Percentiles rank a stretch among this genome's conserved stretches.
Conservation (phyloP, 768 basidiomycete species). For the Agaricus blazei region DNA sequence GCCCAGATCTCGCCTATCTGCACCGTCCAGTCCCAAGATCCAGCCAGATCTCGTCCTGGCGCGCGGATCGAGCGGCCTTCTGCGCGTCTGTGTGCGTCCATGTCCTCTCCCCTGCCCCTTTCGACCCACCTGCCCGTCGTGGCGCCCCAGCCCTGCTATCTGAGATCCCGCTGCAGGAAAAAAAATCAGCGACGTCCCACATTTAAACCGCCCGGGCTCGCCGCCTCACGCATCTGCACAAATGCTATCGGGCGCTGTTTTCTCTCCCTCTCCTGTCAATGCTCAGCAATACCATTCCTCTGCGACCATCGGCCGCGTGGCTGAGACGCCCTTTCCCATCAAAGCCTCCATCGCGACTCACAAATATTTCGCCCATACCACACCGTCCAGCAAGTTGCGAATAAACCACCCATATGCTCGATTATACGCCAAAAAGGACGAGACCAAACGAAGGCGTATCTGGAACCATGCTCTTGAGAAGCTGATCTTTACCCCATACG, state of each 20-base stretch:
- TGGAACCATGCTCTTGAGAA: conserved; percentile 81
- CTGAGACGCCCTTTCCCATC: neutral
- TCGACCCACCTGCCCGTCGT: neutral
- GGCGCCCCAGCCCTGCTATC: neutral
- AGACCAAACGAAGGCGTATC: conserved; percentile 63
- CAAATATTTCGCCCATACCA: conserved; percentile 8
- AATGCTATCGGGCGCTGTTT: neutral
- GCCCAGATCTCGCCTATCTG: conserved; percentile 7
- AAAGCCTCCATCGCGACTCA: neutral
- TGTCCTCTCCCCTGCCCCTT: neutral
- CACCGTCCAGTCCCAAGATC: neutral
- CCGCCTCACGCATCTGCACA: neutral
- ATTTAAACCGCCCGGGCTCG: neutral
- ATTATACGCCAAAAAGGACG: conserved; percentile 58
- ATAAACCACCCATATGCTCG: conserved; percentile 68
- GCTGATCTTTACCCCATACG: conserved; percentile 58
- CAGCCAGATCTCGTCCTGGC: neutral
- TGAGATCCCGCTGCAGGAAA: neutral
- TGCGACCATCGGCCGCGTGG: neutral
- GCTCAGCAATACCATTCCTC: neutral
- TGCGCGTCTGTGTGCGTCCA: neutral
- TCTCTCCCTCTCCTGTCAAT: neutral
- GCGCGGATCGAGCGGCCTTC: conserved; percentile 9
- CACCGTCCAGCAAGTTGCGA: conserved; percentile 13
- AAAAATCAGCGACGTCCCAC: neutral